Evolutionary conservation across 768 basidiomycete species (phyloP), one percentile per base, ranked within the genome.

Genomic region (Chlorophyllum brunneum): DNA sequence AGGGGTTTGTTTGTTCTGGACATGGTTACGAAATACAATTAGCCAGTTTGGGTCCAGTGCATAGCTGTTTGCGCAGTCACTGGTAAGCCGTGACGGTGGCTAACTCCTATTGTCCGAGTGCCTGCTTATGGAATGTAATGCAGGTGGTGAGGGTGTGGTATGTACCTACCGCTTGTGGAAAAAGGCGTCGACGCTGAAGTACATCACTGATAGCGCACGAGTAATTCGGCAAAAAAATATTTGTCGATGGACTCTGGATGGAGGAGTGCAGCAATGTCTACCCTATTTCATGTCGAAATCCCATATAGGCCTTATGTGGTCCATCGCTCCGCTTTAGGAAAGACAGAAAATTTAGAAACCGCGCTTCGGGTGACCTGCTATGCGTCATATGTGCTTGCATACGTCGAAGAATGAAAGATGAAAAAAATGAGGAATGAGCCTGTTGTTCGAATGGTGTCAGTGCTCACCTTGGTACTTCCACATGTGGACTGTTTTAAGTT

Each of bases 381-480:
- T 52, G 51, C 51, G 51, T 36, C 33, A 44, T 34, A n/a, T 30
- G 20, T 49, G 26, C 18, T 11, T n/a, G 23, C 15, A 8, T 23
- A 23, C 30, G 16, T 20, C 8, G n/a, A 42, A 16, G 33, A 11
- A 15, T 20, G 26, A 18, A 36, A 43, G 42, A 52, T 52, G 51
- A 52, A 52, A 52, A 51, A 24, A 44, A 52, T 52, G 51, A 30
- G 51, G 51, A 36, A 24, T 16, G 33, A 29, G 48, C 38, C 51
- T 52, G 51, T 37, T 20, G 33, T 16, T 11, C 6, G 29, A 50
- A 16, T 13, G 24, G 37, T 38, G 37, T 24, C 5, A 18, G n/a
- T n/a, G 27, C 33, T 22, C 16, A 26, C 51, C 34, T 51, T 24
- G n/a, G 34, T n/a, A 33, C 15, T 13, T 34, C 42, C 31, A 52